Evolutionary conservation across 148 eudicot species (phyloP).

Genomic region (Nyssa sinensis): DNA sequence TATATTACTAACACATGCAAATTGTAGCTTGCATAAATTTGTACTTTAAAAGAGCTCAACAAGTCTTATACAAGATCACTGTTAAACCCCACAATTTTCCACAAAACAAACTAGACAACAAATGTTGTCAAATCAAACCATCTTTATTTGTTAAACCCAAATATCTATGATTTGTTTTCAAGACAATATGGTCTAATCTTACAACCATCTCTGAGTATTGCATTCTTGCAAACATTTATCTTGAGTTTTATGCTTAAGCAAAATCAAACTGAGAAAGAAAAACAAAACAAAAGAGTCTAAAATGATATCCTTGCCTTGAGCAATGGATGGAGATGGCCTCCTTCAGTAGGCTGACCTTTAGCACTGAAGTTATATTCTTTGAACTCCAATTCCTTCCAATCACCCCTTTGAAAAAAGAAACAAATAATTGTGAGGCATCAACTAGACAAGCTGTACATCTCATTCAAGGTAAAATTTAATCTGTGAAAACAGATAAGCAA

Average conservation of each 20-base stretch:
- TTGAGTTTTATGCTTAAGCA: not conserved
- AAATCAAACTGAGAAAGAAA: not conserved
- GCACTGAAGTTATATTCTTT: conserved; percentile 94
- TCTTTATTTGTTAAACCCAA: too few relatives aligned
- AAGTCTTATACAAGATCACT: not conserved
- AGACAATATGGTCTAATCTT: not conserved
- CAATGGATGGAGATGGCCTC: conserved; percentile 91
- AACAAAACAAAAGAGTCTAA: not conserved
- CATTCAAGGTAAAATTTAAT: not conserved
- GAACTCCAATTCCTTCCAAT: conserved; percentile 78
- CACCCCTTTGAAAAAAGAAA: conserved; percentile 46
- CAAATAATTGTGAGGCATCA: conserved; percentile 7
- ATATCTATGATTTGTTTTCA: too few relatives aligned
- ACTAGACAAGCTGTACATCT: conserved; percentile 2
- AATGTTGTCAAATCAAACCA: too few relatives aligned
- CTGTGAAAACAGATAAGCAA: not conserved
- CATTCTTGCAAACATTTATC: not conserved
- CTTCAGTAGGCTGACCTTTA: conserved; percentile 78
- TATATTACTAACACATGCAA: too few relatives aligned
- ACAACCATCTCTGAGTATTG: not conserved
- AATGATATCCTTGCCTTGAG: conserved; percentile 62
- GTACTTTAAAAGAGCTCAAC: not conserved
- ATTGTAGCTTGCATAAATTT: too few relatives aligned
- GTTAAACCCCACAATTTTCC: too few relatives aligned
- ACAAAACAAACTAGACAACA: too few relatives aligned